These are phyloP conservation scores for Fomitopsis pulvina DNA, from an alignment of 768 basidiomycete genomes.

Conservation along the genomic window DNA sequence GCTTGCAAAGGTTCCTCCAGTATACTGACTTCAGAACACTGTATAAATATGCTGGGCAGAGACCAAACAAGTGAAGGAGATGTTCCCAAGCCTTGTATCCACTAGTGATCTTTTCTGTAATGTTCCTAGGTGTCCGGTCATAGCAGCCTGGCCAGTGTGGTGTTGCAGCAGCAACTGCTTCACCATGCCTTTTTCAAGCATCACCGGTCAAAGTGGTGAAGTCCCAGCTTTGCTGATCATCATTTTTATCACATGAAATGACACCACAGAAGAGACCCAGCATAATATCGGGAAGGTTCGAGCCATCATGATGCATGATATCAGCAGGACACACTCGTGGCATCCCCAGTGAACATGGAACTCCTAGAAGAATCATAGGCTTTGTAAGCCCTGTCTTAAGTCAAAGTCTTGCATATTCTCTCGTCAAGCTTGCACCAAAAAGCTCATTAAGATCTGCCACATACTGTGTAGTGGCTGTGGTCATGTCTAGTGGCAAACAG, in stretches of 20 bases:
- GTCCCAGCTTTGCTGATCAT: constrained; percentile 22
- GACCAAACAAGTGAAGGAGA: constrained; percentile 16
- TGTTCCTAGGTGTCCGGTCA: constrained; percentile 34
- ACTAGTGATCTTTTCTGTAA: constrained; percentile 30
- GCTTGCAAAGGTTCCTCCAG: constrained; percentile 18
- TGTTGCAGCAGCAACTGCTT: constrained; percentile 22
- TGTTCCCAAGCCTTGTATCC: constrained; percentile 26
- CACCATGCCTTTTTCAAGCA: constrained; percentile 32
- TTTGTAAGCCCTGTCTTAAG: constrained; percentile 27
- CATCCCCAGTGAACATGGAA: constrained; percentile 16
- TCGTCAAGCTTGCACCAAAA: too few species aligned
- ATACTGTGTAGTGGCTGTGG: too few species aligned
- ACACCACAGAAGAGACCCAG: constrained; percentile 26
- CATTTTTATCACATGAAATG: constrained; percentile 1
- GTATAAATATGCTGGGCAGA: constrained; percentile 20
- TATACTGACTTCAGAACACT: constrained; percentile 14
- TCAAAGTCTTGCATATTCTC: constrained; percentile 19
- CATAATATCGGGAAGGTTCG: constrained; percentile 32
- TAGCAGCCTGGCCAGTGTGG: constrained; percentile 33
- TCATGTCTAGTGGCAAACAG: too few species aligned
- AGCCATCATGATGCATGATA: constrained; percentile 30
- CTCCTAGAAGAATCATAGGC: constrained; percentile 27
- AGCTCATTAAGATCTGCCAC: too few species aligned
- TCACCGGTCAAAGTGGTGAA: constrained; percentile 20
- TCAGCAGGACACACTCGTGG: constrained; percentile 28